Base-by-base conservation (phyloP, 768 basidiomycete species). In the Ephemerocybe angulata region DNA sequence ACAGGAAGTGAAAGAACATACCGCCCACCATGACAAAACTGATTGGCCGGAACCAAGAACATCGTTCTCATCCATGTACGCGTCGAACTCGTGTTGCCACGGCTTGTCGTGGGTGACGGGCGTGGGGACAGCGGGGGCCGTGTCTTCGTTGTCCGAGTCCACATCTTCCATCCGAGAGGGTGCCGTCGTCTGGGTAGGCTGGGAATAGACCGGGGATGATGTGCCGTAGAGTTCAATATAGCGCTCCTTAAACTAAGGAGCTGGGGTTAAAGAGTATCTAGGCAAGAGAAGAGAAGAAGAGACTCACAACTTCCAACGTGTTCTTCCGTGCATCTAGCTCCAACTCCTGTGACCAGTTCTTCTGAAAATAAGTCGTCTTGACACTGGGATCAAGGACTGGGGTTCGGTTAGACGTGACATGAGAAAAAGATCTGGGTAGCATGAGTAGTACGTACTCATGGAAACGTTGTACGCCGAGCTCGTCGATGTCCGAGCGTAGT, bases 381-480 rank as follows among this genome's bases (percentile, higher is more conserved):
- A n/a, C 28, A 38, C 19, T n/a, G 24, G 52, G 52, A 40, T 53
- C 25, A 19, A 41, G 37, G 5, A 43, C 30, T 51, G 13, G 15
- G 7, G 21, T 37, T 35, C 5, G 42, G 27, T 25, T 24, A 22
- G 21, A 11, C 22, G 27, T 24, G 22, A 28, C 5, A 13, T 15
- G 7, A 48, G 28, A 41, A 21, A 4, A n/a, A n/a, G n/a, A n/a
- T n/a, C n/a, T n/a, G n/a, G n/a, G n/a, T n/a, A n/a, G n/a, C n/a
- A n/a, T n/a, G n/a, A n/a, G n/a, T n/a, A 27, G 27, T n/a, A 62
- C 54, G 21, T 44, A 69, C 67, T 54, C 65, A 69, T 67, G 0
- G 61, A 55, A 54, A 72, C 58, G 15, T 63, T 66, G 53, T 72
- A 68, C 1, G 70, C 69, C 57, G 66, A 56, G 6, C 60, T 62